Base-by-base conservation (phyloP, 306 rosid species). In the Gynostemma pentaphyllum region DNA sequence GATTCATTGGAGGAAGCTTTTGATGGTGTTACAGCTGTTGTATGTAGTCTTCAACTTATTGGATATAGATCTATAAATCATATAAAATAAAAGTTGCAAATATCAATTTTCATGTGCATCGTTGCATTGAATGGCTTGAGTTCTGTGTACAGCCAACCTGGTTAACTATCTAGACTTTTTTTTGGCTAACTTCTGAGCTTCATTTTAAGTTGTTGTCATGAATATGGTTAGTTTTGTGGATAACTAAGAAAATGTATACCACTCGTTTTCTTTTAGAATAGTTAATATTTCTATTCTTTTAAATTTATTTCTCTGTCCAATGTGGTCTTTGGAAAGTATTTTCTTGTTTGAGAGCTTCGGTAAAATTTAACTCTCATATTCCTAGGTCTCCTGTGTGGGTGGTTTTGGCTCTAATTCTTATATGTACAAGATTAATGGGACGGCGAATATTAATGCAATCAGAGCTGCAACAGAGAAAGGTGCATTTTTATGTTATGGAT, bases 351-450 rank as follows among this genome's bases (percentile, higher is more conserved):
- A 10, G n/a, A 44, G 26, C 29, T 64, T 19, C 36, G 28, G 27
- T 8, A 6, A 14, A 44, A 32, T 16, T 48, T 48, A 16, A 16
- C 18, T 48, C 34, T 21, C 13, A 14, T 34, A 18, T 71, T 74
- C 44, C 56, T 67, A 92, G 99, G 80, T 92, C 73, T 92, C 99
- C 48, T 92, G 99, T 59, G 86, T 88, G 3, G 99, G 99, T 70
- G 95, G 96, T 74, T 92, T 92, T 79, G 99, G 99, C 82, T 88
- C 94, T 77, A 86, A 84, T 78, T 79, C 99, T 1, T 67, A 84
- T 65, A 92, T 92, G 99, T 92, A 88, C 79, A 88, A 86, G 82
- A 86, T 92, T 67, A 92, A 92, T 57, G 99, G 99, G 61, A 88
- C 96, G 70, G 94, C 99, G 30, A 92, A 92, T 74, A 86, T 92